Evolutionary conservation across 106 monocot genomes (phyloP).

Genomic region (Gastrodia elata): DNA sequence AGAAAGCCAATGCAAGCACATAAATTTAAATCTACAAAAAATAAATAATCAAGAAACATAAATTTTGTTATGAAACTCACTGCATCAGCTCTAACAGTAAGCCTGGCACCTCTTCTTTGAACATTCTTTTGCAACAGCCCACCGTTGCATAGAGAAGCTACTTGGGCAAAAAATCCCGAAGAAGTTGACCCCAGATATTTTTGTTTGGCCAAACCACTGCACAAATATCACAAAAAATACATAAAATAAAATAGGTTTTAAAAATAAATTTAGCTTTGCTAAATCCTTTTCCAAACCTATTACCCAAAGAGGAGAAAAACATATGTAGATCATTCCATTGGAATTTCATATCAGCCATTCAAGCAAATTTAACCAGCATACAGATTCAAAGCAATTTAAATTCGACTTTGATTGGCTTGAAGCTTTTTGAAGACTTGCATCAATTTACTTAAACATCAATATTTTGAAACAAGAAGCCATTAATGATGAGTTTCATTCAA

Average conservation of each 20-base stretch:
- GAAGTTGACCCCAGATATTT: constrained; percentile 29
- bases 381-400: neutral
- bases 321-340: neutral
- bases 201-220: constrained; percentile 26
- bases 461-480: neutral
- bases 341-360: neutral
- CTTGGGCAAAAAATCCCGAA: constrained; percentile 21
- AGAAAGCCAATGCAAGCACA: too few species aligned
- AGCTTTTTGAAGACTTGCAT: neutral
- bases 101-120: constrained; percentile 26
- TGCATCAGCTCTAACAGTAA: constrained; percentile 74
- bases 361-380: neutral
- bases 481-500: neutral
- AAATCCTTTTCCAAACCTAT: neutral
- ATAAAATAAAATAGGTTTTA: neutral
- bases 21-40: neutral
- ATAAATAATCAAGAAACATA: neutral
- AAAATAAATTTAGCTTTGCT: neutral
- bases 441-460: neutral
- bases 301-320: neutral
- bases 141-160: constrained; percentile 24
- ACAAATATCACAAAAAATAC: constrained; percentile 5
- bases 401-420: neutral
- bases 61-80: constrained; percentile 32
- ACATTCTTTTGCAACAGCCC: constrained; percentile 23